Evolutionary conservation across 1,139 yeast genomes (phyloP), one percentile per base, ranked within the genome.

Genomic region (Sugiyamaella japonica): DNA sequence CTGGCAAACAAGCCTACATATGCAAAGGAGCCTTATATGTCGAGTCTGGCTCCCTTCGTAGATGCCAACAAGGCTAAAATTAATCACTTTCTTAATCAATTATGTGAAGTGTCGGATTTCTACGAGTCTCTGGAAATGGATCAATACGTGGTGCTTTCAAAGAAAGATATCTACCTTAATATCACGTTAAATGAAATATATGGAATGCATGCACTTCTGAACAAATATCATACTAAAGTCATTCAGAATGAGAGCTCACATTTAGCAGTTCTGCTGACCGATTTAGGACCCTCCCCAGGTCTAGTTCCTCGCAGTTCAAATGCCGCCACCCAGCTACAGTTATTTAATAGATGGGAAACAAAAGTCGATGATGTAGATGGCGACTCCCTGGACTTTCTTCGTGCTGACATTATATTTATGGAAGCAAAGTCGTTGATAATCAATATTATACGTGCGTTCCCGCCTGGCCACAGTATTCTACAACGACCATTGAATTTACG

Each of bases 1-100:
- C 80, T 91, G 74, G 97, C 97, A 0, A 93, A 93, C 62, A 71
- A 72, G 55, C 71, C 75, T 3, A 63, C 73, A 1, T 67, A 69
- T 80, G 43, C 72, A 25, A 73, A 73, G 56, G 76, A 73, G 55
- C 72, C 72, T 1, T 72, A 70, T 57, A 72, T 72, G 69, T 66
- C 64, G 4, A 61, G 63, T 29, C 55, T 72, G 39, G 60, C 69
- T 2, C 61, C 65, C 9, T 72, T 72, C 58, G 64, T 72, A 5
- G 69, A 68, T 51, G 59, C 63, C 15, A 70, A 72, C 63, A 66
- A 68, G 52, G 57, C 66, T 3, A 64, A 70, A 10, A 66, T 73
- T 54, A 68, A 68, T 52, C 57, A 56, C 43, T 74, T 73, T 54
- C 65, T 74, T 45, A 66, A 69, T 52, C 73, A 70, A 16, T 58